These are phyloP conservation scores for Fusarium marasasianum DNA, from an alignment of 2,329 filamentous ascomycete genomes.

Conservation along the genomic window DNA sequence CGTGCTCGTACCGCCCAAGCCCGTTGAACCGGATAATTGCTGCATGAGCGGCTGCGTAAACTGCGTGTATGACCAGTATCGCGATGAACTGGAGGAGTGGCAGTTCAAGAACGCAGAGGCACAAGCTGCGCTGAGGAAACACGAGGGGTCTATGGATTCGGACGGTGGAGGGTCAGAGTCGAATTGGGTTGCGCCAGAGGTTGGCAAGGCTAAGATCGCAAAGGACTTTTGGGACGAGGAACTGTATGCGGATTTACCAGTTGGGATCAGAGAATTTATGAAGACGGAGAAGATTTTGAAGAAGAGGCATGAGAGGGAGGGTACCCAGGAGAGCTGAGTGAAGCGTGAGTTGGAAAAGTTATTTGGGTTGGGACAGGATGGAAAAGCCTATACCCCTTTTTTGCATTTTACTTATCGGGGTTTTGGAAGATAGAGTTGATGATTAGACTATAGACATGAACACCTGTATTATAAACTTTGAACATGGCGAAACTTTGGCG, in stretches of 20 bases:
- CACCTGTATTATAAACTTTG: background rate
- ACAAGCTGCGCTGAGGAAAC: slow-evolving; percentile 58
- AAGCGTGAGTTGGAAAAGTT: background rate
- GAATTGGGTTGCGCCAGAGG: slow-evolving; percentile 62
- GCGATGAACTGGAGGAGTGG: slow-evolving; percentile 95
- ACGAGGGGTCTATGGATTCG: slow-evolving; percentile 73
- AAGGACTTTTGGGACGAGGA: slow-evolving; percentile 70
- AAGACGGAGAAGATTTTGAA: slow-evolving; percentile 92
- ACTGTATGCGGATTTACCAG: slow-evolving; percentile 82
- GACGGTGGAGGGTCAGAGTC: slow-evolving; percentile 80
- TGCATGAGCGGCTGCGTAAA: slow-evolving; percentile 99
- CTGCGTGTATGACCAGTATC: slow-evolving; percentile 93
- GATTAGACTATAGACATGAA: slow-evolving; percentile 32
- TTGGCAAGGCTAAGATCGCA: slow-evolving; percentile 53
- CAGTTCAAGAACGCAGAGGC: slow-evolving; percentile 72
- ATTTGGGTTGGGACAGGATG: background rate
- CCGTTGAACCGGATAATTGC: slow-evolving; percentile 94
- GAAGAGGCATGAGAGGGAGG: slow-evolving; percentile 72
- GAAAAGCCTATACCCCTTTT: slow-evolving; percentile 33
- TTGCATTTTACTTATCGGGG: slow-evolving; percentile 8
- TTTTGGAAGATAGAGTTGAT: slow-evolving; percentile 30
- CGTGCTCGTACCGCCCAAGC: slow-evolving; percentile 82
- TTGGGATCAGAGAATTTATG: slow-evolving; percentile 98
- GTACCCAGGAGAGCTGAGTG: slow-evolving; percentile 54
- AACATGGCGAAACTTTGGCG: too few relatives aligned